Conservation (phyloP, 2,329 filamentous ascomycete genomes). For the Coniochaeta hoffmannii region DNA sequence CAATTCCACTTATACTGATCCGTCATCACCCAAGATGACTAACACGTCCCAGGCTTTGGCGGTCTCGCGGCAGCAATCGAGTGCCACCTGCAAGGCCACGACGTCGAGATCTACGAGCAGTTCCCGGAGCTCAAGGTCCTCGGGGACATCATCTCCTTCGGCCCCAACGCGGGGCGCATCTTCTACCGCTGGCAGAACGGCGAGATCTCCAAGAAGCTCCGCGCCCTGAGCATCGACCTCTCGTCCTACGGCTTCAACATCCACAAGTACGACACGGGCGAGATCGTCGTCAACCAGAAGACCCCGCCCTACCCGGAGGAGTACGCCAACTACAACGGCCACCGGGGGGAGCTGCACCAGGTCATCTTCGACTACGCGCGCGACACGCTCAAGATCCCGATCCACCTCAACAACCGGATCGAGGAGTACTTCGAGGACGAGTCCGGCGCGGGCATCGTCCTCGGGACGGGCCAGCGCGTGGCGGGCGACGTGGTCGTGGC, state of each 20-base stretch:
- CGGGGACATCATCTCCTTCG: constrained; percentile 57
- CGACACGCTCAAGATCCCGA: constrained; percentile 46
- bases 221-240: constrained; percentile 44
- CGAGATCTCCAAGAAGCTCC: constrained; percentile 36
- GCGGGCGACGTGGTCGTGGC: constrained; percentile 44
- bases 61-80: constrained; percentile 57
- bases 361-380: constrained; percentile 51
- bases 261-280: constrained; percentile 52
- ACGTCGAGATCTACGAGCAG: constrained; percentile 49
- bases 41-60: constrained; percentile 39
- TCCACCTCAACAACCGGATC: constrained; percentile 44
- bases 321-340: constrained; percentile 51
- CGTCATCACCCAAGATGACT: neutral
- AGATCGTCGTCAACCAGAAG: constrained; percentile 50
- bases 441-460: constrained; percentile 39
- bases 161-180: constrained; percentile 53
- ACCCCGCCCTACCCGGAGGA: constrained; percentile 34
- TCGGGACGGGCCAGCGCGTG: constrained; percentile 39
- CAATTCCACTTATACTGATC: neutral
- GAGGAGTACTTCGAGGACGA: constrained; percentile 48
- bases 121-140: constrained; percentile 50
- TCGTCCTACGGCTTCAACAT: constrained; percentile 50
- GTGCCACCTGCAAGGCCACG: constrained; percentile 53
- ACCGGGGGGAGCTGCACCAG: constrained; percentile 52
- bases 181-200: constrained; percentile 50